Evolutionary conservation across 2,329 filamentous ascomycete genomes (phyloP), one percentile per base, ranked within the genome.

Genomic region (Clarireedia homoeocarpa): DNA sequence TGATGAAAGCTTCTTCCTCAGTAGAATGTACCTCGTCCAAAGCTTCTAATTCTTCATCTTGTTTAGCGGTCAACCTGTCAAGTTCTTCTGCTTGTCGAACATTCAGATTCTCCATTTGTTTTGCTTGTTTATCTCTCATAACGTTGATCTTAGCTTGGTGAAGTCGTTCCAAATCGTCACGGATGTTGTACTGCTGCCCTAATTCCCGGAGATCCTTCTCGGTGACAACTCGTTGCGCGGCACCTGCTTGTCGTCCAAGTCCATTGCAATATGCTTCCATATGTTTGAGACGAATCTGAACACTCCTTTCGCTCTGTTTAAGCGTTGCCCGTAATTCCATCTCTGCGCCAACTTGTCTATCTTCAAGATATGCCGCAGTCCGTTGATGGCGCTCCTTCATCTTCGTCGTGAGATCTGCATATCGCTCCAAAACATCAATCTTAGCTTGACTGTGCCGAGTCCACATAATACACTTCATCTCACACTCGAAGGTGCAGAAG

Each of bases 261-360:
- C 76, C 76, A 58, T 81, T 75, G 63, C 82, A 85, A 66, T 85
- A 85, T 5, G 81, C 82, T 62, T 85, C 82, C 82, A 85, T 85
- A 61, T 85, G 78, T 64, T 77, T 78, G n/a, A 85, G 71, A 14
- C 81, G 76, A 39, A 82, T 78, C 34, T 72, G 73, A 39, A 84
- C 75, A 61, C 78, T 81, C 57, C 74, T 73, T 65, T 83, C 81
- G 53, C 77, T 77, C 61, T 82, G 78, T 52, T 83, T 78, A 15
- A 84, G 68, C 0, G 73, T 74, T 4, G 72, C 67, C 10, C 79
- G 74, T 23, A 85, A 69, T 60, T 85, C 82, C 71, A 84, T 78
- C 69, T 85, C 83, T 7, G 79, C 81, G 14, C 74, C 72, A n/a
- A 85, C 76, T 64, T 85, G 82, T 6, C 79, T 73, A 61, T 84